phyloP scores from a whole-genome alignment of 1,139 yeast genomes.

The Pichia sp. region DNA sequence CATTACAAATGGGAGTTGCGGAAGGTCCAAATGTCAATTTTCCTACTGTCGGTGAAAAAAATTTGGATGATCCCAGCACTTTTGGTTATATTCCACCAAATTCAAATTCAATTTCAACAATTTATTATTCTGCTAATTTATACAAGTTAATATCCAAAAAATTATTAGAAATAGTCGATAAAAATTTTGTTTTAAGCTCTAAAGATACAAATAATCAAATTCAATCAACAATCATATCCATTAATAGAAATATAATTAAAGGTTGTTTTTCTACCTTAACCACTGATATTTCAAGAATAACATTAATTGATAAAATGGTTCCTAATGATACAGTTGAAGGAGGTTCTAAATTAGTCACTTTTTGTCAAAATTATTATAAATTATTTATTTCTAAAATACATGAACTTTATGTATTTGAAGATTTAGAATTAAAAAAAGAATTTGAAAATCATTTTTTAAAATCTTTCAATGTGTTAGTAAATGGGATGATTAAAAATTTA shows the following conservation, averaged over 20 bases:
- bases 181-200: constrained; percentile 28
- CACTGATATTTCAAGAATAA: constrained; percentile 20
- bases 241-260: constrained; percentile 24
- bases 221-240: constrained; percentile 17
- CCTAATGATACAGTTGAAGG: constrained; percentile 30
- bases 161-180: constrained; percentile 23
- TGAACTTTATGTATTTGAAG: constrained; percentile 14
- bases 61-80: constrained; percentile 26
- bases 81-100: constrained; percentile 56
- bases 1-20: constrained; percentile 16
- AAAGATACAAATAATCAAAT: constrained; percentile 30
- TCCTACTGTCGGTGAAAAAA: constrained; percentile 15
- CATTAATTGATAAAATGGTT: constrained; percentile 26
- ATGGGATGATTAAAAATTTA: constrained; percentile 43
- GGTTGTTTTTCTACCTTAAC: constrained; percentile 24
- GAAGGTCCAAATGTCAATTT: constrained; percentile 14
- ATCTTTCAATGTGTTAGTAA: constrained; percentile 44
- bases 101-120: constrained; percentile 54
- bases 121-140: constrained; percentile 34
- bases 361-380: constrained; percentile 37
- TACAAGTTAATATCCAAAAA: constrained; percentile 27
- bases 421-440: constrained; percentile 30
- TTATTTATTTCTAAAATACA: constrained; percentile 20
- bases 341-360: constrained; percentile 43
- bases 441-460: constrained; percentile 45